Evolutionary conservation across 1,139 yeast genomes (phyloP).

Genomic region (Blastobotrys arbuscula): DNA sequence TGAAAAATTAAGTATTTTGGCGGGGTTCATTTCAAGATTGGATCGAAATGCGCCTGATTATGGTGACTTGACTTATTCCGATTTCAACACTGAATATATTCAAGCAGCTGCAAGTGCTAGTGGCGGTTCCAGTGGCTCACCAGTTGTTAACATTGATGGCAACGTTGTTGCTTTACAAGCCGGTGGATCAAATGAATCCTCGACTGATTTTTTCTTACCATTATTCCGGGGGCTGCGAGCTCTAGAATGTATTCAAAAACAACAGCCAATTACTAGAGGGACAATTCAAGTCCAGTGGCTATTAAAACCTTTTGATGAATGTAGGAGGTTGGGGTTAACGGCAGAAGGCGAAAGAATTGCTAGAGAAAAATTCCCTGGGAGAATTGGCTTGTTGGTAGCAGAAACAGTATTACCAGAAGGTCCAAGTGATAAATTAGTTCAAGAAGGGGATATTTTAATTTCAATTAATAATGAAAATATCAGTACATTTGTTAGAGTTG

Average conservation of each 20-base stretch:
- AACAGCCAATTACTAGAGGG: conserved; percentile 61
- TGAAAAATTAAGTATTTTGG: conserved; percentile 79
- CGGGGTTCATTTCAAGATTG: conserved; percentile 84
- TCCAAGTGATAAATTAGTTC: conserved; percentile 67
- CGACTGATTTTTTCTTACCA: conserved; percentile 89
- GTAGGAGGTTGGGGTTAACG: conserved; percentile 79
- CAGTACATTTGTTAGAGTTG: conserved; percentile 72
- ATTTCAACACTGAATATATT: conserved; percentile 91
- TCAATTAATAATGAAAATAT: conserved; percentile 64
- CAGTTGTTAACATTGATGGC: conserved; percentile 86
- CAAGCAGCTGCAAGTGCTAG: conserved; percentile 97
- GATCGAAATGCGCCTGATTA: conserved; percentile 96
- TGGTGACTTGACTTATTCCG: conserved; percentile 84
- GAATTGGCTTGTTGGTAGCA: conserved; percentile 80
- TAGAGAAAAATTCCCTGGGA: conserved; percentile 62
- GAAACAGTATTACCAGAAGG: conserved; percentile 82
- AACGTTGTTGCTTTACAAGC: conserved; percentile 89
- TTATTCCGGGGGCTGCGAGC: conserved; percentile 80
- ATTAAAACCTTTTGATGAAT: conserved; percentile 82
- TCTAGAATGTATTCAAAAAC: conserved; percentile 60
- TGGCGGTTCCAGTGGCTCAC: conserved; percentile 95
- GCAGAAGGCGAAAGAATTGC: conserved; percentile 67
- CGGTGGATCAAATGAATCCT: conserved; percentile 86
- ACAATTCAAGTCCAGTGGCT: conserved; percentile 91
- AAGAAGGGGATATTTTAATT: conserved; percentile 82